Evolutionary conservation across 352 stramenopile species (phyloP).

Genomic region (Paralagenidium karlingii): DNA sequence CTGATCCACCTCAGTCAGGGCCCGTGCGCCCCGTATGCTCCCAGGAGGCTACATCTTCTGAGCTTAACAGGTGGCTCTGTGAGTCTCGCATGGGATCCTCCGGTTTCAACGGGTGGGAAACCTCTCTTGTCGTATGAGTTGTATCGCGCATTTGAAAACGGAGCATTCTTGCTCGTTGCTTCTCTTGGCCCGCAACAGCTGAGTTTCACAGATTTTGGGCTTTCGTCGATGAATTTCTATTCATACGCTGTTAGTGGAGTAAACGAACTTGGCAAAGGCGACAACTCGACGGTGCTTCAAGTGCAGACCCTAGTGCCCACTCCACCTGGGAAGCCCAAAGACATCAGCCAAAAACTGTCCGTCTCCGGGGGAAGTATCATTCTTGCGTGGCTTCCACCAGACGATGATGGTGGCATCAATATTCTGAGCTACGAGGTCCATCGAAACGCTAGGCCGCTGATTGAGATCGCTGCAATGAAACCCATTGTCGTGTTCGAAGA

Average conservation of each 20-base stretch:
- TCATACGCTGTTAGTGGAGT: conserved; percentile 20
- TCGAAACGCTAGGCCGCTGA: conserved; percentile 13
- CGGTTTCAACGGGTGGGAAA: conserved; percentile 19
- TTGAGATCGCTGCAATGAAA: neutral
- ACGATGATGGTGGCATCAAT: conserved; percentile 18
- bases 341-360: conserved; percentile 13
- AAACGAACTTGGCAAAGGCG: conserved; percentile 20
- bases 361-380: conserved; percentile 24
- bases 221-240: conserved; percentile 15
- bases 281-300: conserved; percentile 15
- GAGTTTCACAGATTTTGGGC: conserved; percentile 11
- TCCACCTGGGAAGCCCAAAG: conserved; percentile 13
- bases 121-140: conserved; percentile 19
- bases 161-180: conserved; percentile 5
- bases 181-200: conserved; percentile 1
- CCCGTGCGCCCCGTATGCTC: conserved; percentile 19
- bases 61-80: conserved; percentile 24
- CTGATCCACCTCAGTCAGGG: conserved; percentile 22
- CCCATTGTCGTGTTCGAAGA: conserved; percentile 13
- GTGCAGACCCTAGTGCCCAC: conserved; percentile 16
- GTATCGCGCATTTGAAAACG: conserved; percentile 3
- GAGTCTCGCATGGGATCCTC: conserved; percentile 25
- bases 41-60: conserved; percentile 16
- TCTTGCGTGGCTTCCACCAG: conserved; percentile 21
- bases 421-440: conserved; percentile 25